phyloP scores from a whole-genome alignment of 2,329 filamentous ascomycete species.

The Fonsecaea monophora region DNA sequence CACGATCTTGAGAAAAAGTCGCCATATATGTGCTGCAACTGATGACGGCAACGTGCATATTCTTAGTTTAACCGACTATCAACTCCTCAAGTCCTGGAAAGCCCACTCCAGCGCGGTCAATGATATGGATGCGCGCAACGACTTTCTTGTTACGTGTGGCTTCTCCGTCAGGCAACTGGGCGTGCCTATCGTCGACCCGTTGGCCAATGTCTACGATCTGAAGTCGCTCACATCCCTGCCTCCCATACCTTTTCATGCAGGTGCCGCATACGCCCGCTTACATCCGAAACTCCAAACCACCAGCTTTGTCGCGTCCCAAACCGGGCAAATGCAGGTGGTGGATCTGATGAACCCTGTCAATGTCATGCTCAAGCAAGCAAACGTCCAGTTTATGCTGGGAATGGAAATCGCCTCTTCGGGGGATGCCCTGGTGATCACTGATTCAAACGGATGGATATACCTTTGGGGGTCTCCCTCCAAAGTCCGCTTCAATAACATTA shows the following conservation, averaged over 20 bases:
- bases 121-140: constrained; percentile 96
- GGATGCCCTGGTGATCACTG: constrained; percentile 80
- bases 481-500: constrained; percentile 83
- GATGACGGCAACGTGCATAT: constrained; percentile 82
- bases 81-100: constrained; percentile 84
- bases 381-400: constrained; percentile 76
- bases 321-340: constrained; percentile 92
- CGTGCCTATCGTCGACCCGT: constrained; percentile 83
- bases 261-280: constrained; percentile 94
- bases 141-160: constrained; percentile 94
- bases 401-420: constrained; percentile 89
- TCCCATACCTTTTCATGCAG: constrained; percentile 89
- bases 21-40: constrained; percentile 91
- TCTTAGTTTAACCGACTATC: constrained; percentile 78
- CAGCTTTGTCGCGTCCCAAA: constrained; percentile 89
- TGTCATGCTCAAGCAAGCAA: constrained; percentile 82
- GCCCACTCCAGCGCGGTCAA: constrained; percentile 88
- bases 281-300: constrained; percentile 95
- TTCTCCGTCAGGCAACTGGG: constrained; percentile 83
- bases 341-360: constrained; percentile 93
- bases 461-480: constrained; percentile 89
- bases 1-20: constrained; percentile 85
- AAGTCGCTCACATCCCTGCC: constrained; percentile 87
- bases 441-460: constrained; percentile 78
- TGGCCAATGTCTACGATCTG: constrained; percentile 94